Evolutionary conservation across 768 basidiomycete species (phyloP).

Genomic region (Russula lepida): DNA sequence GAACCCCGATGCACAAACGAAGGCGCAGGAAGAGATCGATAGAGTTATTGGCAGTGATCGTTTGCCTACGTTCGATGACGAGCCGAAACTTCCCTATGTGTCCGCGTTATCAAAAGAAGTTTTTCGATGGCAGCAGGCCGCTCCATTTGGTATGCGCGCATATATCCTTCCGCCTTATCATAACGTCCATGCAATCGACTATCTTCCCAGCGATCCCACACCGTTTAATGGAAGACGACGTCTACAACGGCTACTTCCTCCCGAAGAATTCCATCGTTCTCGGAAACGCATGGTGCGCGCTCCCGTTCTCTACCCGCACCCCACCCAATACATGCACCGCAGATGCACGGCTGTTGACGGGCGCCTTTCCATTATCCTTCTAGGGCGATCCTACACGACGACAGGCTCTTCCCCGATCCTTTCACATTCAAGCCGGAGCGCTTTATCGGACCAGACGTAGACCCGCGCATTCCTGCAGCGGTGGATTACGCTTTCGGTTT

Average conservation of each 20-base stretch:
- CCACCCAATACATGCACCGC: too few species aligned
- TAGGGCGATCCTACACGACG: constrained; percentile 25
- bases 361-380: neutral
- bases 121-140: constrained; percentile 24
- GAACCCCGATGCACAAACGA: constrained; percentile 20
- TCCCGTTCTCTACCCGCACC: too few species aligned
- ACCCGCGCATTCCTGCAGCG: constrained; percentile 8
- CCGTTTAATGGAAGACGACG: constrained; percentile 20
- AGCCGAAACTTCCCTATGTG: constrained; percentile 22
- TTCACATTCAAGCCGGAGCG: constrained; percentile 28
- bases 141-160: constrained; percentile 17
- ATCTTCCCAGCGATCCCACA: constrained; percentile 20
- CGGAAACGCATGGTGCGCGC: constrained; percentile 19
- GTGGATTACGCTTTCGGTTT: constrained; percentile 23
- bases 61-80: constrained; percentile 25
- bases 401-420: constrained; percentile 24
- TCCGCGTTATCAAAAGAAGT: constrained; percentile 22
- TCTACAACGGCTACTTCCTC: constrained; percentile 25
- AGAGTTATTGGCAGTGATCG: constrained; percentile 22
- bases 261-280: constrained; percentile 20
- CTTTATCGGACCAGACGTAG: constrained; percentile 19
- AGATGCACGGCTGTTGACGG: too few species aligned
- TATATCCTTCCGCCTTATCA: neutral
- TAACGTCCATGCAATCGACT: neutral
- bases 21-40: constrained; percentile 26